Percentiles rank a stretch among this genome's conserved stretches.
These are phyloP conservation scores for Calophaca sinica DNA, from an alignment of 306 rosid genomes.

Conservation along the genomic window DNA sequence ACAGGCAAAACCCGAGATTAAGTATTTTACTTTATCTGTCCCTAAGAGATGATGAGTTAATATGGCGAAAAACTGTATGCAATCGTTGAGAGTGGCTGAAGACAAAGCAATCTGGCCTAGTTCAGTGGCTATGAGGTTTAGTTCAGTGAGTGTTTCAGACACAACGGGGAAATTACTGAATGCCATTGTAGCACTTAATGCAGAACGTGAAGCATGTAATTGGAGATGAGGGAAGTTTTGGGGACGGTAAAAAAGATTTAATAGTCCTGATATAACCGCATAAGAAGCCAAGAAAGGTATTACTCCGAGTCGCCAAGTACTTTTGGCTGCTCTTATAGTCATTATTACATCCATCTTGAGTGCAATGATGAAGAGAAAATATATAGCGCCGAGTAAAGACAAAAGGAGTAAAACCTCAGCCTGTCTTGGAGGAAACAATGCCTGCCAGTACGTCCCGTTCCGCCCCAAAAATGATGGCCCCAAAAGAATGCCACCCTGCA, in stretches of 20 bases:
- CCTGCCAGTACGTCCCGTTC: not conserved
- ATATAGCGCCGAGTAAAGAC: not conserved
- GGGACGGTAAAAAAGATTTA: not conserved
- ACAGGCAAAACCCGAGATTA: fast-evolving
- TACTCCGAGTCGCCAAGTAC: conserved; percentile 46
- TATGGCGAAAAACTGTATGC: not conserved
- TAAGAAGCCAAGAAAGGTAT: conserved; percentile 37
- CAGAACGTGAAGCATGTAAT: fast-evolving
- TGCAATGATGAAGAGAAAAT: conserved; percentile 3
- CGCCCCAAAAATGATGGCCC: conserved; percentile 55
- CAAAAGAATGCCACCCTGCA: conserved; percentile 55
- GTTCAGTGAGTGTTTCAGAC: conserved; percentile 35
- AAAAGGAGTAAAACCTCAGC: not conserved
- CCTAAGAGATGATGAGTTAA: fast-evolving
- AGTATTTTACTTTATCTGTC: fast-evolving
- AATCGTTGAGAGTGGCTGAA: conserved; percentile 42
- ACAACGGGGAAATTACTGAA: conserved; percentile 40
- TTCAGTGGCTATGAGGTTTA: conserved; percentile 50
- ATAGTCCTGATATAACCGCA: not conserved
- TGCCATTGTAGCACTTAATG: not conserved
- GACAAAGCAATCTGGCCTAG: conserved; percentile 49
- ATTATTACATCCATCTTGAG: conserved; percentile 49
- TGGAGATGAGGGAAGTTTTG: not conserved
- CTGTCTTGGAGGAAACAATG: conserved; percentile 36
- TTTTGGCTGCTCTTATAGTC: conserved; percentile 44